Conservation (phyloP, 495 filamentous ascomycete species). For the Neurospora cerealis region DNA sequence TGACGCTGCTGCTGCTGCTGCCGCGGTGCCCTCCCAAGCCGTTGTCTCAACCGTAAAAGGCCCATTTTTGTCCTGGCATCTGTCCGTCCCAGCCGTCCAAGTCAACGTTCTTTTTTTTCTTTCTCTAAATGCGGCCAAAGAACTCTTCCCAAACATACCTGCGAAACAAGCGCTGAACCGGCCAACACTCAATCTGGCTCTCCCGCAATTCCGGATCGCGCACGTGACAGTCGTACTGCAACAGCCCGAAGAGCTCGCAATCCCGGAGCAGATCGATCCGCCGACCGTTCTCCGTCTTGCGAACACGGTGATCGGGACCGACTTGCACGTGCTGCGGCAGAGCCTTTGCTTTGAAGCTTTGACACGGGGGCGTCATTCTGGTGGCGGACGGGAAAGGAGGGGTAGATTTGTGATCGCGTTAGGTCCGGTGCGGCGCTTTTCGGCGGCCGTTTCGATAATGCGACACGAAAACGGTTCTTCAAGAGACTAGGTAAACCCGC, state of each 20-base stretch:
- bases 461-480: neutral
- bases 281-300: constrained; percentile 36
- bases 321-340: constrained; percentile 42
- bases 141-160: constrained; percentile 42
- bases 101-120: neutral
- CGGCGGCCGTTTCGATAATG: neutral
- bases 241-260: constrained; percentile 65
- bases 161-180: constrained; percentile 69
- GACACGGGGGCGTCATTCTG: constrained; percentile 51
- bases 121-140: neutral
- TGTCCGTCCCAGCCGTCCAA: constrained; percentile 32
- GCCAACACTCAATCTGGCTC: constrained; percentile 57
- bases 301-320: constrained; percentile 31
- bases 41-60: constrained; percentile 74
- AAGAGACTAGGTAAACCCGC: neutral
- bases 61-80: constrained; percentile 56
- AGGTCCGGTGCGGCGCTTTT: neutral
- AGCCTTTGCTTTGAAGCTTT: constrained; percentile 43
- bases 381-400: neutral
- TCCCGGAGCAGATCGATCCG: constrained; percentile 47
- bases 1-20: neutral
- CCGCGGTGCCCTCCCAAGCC: constrained; percentile 49
- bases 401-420: neutral
- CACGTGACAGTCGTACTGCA: constrained; percentile 74
- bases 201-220: constrained; percentile 40